Evolutionary conservation across 164 flowering plant species (phyloP).

Genomic region (Tetrastigma voinierianum): DNA sequence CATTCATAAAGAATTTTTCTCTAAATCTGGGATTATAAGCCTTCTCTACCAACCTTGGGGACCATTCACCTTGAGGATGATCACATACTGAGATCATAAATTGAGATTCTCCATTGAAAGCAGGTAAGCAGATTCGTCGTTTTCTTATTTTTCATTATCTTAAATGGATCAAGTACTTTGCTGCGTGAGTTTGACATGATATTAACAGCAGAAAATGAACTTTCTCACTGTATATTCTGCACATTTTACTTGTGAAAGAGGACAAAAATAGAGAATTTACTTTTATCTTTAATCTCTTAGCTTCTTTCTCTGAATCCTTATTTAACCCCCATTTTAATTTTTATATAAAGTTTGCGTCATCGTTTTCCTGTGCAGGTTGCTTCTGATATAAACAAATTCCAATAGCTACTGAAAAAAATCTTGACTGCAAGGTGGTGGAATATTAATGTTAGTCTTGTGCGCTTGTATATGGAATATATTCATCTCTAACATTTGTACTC

Average conservation of each 20-base stretch:
- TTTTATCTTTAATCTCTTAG: background rate
- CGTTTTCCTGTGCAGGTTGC: too few species aligned
- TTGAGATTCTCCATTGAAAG: background rate
- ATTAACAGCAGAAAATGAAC: background rate
- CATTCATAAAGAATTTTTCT: background rate
- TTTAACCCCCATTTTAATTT: background rate
- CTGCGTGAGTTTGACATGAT: background rate
- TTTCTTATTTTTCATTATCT: background rate
- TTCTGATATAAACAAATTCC: too few species aligned
- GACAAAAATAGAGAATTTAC: background rate
- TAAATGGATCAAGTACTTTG: too few species aligned
- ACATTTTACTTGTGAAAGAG: background rate
- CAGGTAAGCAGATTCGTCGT: background rate
- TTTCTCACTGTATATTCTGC: background rate
- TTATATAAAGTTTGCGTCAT: too few species aligned
- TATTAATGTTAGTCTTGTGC: too few species aligned
- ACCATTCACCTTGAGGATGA: slow-evolving; percentile 1
- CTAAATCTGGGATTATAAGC: background rate
- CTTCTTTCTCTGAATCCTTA: background rate
- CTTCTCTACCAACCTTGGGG: background rate
- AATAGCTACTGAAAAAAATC: too few species aligned
- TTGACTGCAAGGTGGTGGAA: too few species aligned
- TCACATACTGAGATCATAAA: background rate
- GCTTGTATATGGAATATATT: too few species aligned
- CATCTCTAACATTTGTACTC: background rate